Base-by-base conservation (phyloP, 208 protist species). In the Leishmania lainsoni region DNA sequence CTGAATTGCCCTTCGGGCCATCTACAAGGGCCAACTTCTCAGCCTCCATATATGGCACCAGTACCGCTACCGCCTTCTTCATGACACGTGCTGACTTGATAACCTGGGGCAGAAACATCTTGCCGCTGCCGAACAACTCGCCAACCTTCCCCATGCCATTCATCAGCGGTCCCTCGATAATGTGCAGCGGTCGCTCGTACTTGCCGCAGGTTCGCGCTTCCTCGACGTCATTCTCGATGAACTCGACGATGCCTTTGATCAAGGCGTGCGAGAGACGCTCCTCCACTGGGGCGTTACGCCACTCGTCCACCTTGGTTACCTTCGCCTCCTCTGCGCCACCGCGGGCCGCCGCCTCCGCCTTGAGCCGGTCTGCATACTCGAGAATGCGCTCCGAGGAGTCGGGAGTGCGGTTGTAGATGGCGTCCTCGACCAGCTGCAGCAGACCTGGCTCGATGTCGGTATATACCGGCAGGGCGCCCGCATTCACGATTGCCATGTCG, bases 51-150 rank as follows among this genome's bases (percentile, higher is more conserved):
- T 98, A 99, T 2, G 98, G 98, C 39, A 99, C 95, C n/a, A 99
- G 84, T 85, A 99, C 91, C 26, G 95, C 97, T 8, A 99, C 98
- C 9, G 97, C 98, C 83, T 98, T 98, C 87, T 99, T 99, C 98
- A 99, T 99, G 22, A 99, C 98, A 51, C 97, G 87, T 29, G 98
- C 98, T 2, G 88, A 95, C 86, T 99, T 99, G 82, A 99, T 98
- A 56, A 99, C 97, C 87, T 99, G 98, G 35, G 98, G 98, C 71
- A 99, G 89, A 85, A 99, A 99, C 98, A 99, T 99, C 90, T 99
- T 99, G 20, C 98, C 98, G 20, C 94, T 88, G 58, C 98, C 98
- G 81, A 99, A 99, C 22, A 99, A 89, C 83, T 99, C 97, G 75
- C 98, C 98, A 45, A 99, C 98, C 22, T 93, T 86, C 81, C 84